phyloP scores from a whole-genome alignment of 306 rosid species.

The Cajanus cajan region DNA sequence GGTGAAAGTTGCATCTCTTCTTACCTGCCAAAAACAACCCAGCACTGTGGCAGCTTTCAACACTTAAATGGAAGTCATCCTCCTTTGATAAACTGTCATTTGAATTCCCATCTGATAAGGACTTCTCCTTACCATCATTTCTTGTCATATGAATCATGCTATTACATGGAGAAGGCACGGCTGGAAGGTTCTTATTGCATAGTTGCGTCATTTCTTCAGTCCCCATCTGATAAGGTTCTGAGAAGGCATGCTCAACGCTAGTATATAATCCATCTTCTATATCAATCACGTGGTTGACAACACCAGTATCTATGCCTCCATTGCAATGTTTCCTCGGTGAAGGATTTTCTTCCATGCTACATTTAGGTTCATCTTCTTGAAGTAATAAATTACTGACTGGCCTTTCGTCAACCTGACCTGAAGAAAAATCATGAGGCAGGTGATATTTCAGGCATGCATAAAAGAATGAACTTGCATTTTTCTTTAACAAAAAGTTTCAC shows the following conservation, averaged over 20 bases:
- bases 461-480: background rate
- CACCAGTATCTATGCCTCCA: constrained; percentile 34
- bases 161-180: constrained; percentile 38
- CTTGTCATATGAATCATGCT: constrained; percentile 29
- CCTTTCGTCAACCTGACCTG: constrained; percentile 43
- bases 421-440: constrained; percentile 21
- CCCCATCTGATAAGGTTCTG: no score
- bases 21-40: constrained; percentile 40
- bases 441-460: constrained; percentile 16
- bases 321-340: constrained; percentile 28
- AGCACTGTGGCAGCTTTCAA: constrained; percentile 60
- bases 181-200: constrained; percentile 27
- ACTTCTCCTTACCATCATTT: constrained; percentile 60
- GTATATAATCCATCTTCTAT: constrained; percentile 25
- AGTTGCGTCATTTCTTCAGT: constrained; percentile 28
- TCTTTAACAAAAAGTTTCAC: constrained; percentile 1
- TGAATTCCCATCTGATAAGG: constrained; percentile 45
- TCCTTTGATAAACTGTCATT: constrained; percentile 37
- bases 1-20: constrained; percentile 56
- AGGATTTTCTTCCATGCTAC: constrained; percentile 30
- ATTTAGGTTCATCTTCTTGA: constrained; percentile 38
- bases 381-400: constrained; percentile 20
- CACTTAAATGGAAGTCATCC: constrained; percentile 51
- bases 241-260: constrained; percentile 20
- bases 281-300: constrained; percentile 31